phyloP scores from a whole-genome alignment of 441 rosid species.

The Dalechampia spathulata region DNA sequence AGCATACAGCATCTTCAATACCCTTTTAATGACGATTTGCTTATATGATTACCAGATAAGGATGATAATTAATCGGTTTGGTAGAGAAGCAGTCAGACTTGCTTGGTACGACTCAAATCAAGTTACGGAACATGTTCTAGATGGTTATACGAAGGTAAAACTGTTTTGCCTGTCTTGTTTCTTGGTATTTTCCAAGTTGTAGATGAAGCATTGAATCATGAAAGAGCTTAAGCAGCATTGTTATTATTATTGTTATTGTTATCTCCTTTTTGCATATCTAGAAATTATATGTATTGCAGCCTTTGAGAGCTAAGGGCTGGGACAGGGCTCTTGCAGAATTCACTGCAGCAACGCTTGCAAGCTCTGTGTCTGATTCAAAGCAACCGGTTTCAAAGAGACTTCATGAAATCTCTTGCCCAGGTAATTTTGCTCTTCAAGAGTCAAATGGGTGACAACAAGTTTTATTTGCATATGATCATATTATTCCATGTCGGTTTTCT shows the following conservation, averaged over 20 bases:
- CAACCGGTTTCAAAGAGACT: conserved; percentile 39
- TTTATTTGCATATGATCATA: neutral
- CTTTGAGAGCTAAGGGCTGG: conserved; percentile 50
- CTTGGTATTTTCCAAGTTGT: neutral
- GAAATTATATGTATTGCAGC: conserved; percentile 31
- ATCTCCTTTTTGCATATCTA: neutral
- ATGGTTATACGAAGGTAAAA: conserved; percentile 78
- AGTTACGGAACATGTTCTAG: conserved; percentile 42
- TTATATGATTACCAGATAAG: conserved; percentile 42
- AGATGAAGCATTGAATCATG: neutral
- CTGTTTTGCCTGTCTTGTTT: conserved; percentile 4
- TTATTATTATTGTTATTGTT: neutral
- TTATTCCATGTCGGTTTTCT: neutral
- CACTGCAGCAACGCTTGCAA: conserved; percentile 45
- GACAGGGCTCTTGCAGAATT: conserved; percentile 61
- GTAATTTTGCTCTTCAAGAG: conserved; percentile 1
- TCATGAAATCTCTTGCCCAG: conserved; percentile 28
- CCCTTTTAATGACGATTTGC: conserved; percentile 4
- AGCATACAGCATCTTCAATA: neutral
- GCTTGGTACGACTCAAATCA: conserved; percentile 74
- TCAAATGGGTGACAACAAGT: neutral
- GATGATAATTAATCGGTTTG: conserved; percentile 60
- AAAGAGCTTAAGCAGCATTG: neutral
- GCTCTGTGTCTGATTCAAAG: conserved; percentile 23
- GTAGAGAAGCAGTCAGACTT: conserved; percentile 52